phyloP scores from a whole-genome alignment of 306 rosid genomes.

The Carpinus viminea region DNA sequence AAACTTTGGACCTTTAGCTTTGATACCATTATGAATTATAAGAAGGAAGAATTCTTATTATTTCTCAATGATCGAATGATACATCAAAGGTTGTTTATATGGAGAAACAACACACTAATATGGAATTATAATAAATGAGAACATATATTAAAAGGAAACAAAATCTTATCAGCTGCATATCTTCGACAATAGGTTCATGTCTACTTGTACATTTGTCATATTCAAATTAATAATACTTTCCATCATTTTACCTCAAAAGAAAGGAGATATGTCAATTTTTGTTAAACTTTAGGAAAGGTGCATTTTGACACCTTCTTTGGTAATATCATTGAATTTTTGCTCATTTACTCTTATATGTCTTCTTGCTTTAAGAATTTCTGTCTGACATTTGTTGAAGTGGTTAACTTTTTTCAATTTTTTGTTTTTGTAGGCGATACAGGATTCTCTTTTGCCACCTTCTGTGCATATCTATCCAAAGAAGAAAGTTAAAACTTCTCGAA shows the following conservation, averaged over 20 bases:
- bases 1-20: too few species aligned
- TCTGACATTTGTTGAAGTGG: neutral
- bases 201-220: neutral
- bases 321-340: neutral
- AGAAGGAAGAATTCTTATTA: too few species aligned
- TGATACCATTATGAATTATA: too few species aligned
- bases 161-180: too few species aligned
- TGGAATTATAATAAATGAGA: too few species aligned
- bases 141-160: too few species aligned
- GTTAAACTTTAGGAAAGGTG: neutral
- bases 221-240: neutral
- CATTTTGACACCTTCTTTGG: neutral
- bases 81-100: too few species aligned
- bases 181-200: neutral
- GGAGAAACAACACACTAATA: too few species aligned
- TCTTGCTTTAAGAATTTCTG: neutral
- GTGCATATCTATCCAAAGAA: slow-evolving; percentile 57
- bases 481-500: slow-evolving; percentile 54
- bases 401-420: neutral
- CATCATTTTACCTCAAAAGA: neutral
- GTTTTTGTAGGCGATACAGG: slow-evolving; percentile 78
- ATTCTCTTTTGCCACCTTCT: slow-evolving; percentile 75
- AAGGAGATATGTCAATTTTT: neutral
- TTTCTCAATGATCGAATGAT: too few species aligned
- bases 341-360: neutral